A percentile compares a stretch with the other conserved stretches of the same genome.
Evolutionary conservation across 257 asterid species (phyloP).

Genomic region (Solanum medicagineum): DNA sequence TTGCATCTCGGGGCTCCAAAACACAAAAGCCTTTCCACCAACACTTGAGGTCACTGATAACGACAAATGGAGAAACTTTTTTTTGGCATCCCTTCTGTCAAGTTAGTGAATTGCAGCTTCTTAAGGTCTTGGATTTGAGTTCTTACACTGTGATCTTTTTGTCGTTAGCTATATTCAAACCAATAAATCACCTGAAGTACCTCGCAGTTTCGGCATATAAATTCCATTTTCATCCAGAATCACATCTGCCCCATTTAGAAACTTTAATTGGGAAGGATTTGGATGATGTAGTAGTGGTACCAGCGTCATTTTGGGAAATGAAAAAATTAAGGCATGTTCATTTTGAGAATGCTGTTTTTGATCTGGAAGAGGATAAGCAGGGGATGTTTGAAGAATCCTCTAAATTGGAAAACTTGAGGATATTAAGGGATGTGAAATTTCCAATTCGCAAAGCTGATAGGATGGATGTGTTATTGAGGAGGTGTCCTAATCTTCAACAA

Average conservation of each 20-base stretch:
- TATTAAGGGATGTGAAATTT: neutral
- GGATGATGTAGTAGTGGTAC: neutral
- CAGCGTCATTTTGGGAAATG: neutral
- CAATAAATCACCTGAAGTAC: neutral
- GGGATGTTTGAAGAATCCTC: neutral
- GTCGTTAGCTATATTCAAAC: neutral
- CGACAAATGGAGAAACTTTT: no score
- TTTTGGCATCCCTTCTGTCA: neutral
- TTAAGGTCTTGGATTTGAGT: neutral
- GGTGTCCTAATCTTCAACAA: neutral
- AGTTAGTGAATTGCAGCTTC: neutral
- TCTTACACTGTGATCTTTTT: accelerated
- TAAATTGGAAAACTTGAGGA: neutral
- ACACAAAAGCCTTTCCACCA: no score
- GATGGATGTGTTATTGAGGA: neutral
- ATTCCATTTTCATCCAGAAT: neutral
- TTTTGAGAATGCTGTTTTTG: neutral
- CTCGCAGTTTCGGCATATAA: neutral
- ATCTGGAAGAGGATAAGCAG: neutral
- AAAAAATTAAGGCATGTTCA: neutral
- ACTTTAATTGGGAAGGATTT: neutral
- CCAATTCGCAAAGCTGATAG: neutral
- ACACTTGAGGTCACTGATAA: no score
- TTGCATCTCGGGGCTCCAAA: no score
- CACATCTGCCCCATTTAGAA: neutral